phyloP scores from a whole-genome alignment of 2,329 filamentous ascomycete genomes.

The Venturia aucupariae region DNA sequence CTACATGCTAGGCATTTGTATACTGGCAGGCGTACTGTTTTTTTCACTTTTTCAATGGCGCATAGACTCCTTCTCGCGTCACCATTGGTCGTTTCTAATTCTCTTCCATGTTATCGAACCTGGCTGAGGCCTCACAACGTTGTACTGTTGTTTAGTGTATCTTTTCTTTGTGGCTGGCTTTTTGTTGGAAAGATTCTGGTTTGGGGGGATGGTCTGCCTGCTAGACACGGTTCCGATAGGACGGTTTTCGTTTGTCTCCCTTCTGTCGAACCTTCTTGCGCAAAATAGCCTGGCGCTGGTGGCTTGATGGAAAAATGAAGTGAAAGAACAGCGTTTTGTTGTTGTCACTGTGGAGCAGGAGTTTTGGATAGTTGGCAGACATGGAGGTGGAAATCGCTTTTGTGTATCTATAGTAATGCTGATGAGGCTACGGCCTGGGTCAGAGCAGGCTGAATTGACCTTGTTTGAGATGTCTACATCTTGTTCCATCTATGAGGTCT shows the following conservation, averaged over 20 bases:
- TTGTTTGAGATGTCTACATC: not conserved
- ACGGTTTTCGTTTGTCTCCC: not conserved
- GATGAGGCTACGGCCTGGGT: conserved; percentile 3
- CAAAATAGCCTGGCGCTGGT: not conserved
- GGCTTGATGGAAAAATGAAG: conserved; percentile 6
- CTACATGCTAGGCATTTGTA: not conserved
- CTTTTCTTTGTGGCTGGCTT: conserved; percentile 2
- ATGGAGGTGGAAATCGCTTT: not conserved
- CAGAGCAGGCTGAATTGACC: conserved; percentile 1
- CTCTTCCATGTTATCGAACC: not conserved
- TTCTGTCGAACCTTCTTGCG: not conserved
- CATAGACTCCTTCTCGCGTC: not conserved
- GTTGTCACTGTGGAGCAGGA: not conserved
- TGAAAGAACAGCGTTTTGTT: not conserved
- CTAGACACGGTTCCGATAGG: not conserved
- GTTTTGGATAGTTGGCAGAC: not conserved
- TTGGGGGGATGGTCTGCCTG: not conserved
- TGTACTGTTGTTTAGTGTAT: not conserved
- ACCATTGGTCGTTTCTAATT: not conserved
- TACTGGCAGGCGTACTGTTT: not conserved
- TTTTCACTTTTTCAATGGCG: not conserved
- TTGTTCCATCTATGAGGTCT: not conserved
- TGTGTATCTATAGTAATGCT: conserved; percentile 8
- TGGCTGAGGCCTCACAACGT: not conserved
- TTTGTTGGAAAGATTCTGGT: not conserved